phyloP scores from a whole-genome alignment of 1,139 yeast species.

The Arxiozyma slooffiae region DNA sequence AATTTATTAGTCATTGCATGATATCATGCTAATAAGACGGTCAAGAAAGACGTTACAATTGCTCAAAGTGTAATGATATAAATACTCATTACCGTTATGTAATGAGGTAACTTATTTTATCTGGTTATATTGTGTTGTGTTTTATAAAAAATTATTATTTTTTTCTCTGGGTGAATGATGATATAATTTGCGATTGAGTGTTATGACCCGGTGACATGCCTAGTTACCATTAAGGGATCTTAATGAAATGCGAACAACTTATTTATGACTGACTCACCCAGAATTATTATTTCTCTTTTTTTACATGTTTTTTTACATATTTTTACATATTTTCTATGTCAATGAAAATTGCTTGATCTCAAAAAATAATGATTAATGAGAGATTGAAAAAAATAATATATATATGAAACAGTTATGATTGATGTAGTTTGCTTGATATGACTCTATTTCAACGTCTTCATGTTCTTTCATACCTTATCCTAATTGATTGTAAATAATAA shows the following conservation, averaged over 20 bases:
- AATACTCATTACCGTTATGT: neutral
- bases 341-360: neutral
- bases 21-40: too few relatives aligned
- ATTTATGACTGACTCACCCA: slow-evolving; percentile 18
- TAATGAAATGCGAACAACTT: slow-evolving; percentile 35
- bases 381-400: neutral
- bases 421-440: too few relatives aligned
- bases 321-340: neutral
- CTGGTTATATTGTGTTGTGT: neutral
- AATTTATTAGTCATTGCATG: too few relatives aligned
- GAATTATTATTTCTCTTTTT: neutral
- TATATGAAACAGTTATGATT: too few relatives aligned
- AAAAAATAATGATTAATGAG: too few relatives aligned
- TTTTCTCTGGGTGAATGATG: slow-evolving; percentile 32
- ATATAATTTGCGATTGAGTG: slow-evolving; percentile 61
- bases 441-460: too few relatives aligned
- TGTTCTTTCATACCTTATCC: too few relatives aligned
- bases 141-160: neutral
- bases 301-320: neutral
- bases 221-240: slow-evolving; percentile 35
- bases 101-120: neutral
- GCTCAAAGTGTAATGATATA: neutral
- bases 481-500: too few relatives aligned
- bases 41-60: neutral
- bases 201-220: slow-evolving; percentile 37